phyloP scores from a whole-genome alignment of 2,329 filamentous ascomycete genomes.

The Clonostachys byssicola region DNA sequence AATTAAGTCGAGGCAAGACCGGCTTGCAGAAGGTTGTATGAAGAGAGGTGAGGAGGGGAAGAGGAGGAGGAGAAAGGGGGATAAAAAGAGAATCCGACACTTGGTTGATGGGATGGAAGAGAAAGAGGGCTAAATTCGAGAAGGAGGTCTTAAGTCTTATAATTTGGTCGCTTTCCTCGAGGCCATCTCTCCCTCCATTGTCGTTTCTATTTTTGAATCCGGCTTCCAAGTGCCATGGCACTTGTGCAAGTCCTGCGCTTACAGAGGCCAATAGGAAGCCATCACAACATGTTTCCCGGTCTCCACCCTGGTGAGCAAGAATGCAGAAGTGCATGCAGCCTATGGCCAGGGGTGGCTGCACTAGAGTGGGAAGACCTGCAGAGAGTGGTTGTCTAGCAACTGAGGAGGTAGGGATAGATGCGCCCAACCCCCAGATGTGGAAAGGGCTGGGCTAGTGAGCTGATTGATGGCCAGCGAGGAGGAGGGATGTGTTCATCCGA shows the following conservation, averaged over 20 bases:
- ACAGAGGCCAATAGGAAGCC: conserved; percentile 37
- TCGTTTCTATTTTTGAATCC: conserved; percentile 11
- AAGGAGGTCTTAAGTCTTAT: conserved; percentile 50
- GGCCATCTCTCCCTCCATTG: conserved; percentile 17
- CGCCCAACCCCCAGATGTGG: too few species aligned
- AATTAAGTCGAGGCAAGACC: conserved; percentile 55
- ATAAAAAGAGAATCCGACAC: conserved; percentile 38
- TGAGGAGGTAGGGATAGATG: background rate
- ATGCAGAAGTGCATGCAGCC: conserved; percentile 15
- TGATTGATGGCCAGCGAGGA: too few species aligned
- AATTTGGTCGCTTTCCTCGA: conserved; percentile 42
- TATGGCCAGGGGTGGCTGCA: conserved; percentile 6
- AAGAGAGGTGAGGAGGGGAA: conserved; percentile 21
- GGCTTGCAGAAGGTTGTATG: conserved; percentile 40
- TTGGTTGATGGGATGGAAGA: conserved; percentile 34
- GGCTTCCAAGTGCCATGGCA: conserved; percentile 12
- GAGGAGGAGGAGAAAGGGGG: conserved; percentile 19
- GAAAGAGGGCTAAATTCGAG: conserved; percentile 34
- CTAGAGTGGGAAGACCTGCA: conserved; percentile 7
- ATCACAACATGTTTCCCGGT: conserved; percentile 12
- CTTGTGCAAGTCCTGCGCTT: conserved; percentile 33
- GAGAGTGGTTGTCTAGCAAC: background rate
- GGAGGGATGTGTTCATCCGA: too few species aligned
- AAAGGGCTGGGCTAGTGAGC: too few species aligned
- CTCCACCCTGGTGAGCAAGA: conserved; percentile 21